Conservation (phyloP, 1,139 yeast genomes). For the Zygosaccharomyces pseudobailii region DNA sequence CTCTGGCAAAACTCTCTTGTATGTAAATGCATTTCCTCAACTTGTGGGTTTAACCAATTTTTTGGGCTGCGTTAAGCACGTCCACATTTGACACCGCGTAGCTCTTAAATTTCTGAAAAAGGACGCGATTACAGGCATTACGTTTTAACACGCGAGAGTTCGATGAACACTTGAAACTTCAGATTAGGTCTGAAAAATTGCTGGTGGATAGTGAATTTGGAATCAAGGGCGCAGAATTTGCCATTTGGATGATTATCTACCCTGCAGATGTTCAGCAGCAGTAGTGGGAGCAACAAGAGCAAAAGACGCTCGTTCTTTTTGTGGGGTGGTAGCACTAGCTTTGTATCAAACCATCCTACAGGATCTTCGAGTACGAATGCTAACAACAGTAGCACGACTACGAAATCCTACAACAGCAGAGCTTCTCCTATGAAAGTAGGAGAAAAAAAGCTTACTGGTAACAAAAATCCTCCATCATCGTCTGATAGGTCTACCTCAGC, state of each 20-base stretch:
- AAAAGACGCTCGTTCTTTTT: conserved; percentile 12
- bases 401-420: not conserved
- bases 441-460: conserved; percentile 8
- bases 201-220: not conserved
- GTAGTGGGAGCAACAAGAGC: conserved; percentile 1
- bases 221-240: not conserved
- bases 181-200: not conserved
- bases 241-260: not conserved
- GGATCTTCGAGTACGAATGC: not conserved
- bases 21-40: not conserved
- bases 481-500: not conserved
- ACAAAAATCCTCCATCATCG: conserved; percentile 12
- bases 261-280: conserved; percentile 1
- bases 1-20: not conserved
- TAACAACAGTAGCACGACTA: conserved; percentile 1
- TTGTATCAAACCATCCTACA: not conserved
- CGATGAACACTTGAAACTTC: not conserved
- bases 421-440: conserved; percentile 7
- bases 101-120: not conserved
- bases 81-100: not conserved
- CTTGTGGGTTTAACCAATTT: too few relatives aligned
- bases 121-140: not conserved
- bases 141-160: not conserved
- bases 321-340: conserved; percentile 6
- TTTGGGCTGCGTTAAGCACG: not conserved